These are phyloP conservation scores for Sugiyamaella mastotermitis DNA, from an alignment of 805 yeast genomes.

Conservation along the genomic window DNA sequence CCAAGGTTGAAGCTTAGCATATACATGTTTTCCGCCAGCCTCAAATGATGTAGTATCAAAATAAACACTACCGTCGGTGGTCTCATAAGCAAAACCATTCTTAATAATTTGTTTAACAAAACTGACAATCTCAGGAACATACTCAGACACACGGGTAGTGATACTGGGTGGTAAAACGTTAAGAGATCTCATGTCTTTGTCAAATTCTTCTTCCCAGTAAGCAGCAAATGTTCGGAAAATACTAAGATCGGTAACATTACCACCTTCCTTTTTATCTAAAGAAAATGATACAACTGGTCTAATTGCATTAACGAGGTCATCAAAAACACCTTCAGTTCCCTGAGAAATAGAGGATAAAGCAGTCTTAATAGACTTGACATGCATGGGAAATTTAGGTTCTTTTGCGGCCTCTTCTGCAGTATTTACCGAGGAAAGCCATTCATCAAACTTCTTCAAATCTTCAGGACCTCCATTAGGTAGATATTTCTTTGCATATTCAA, in stretches of 20 bases:
- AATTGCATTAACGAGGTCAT: slow-evolving; percentile 41
- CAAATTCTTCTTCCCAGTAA: slow-evolving; percentile 81
- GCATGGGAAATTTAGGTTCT: slow-evolving; percentile 86
- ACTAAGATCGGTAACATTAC: slow-evolving; percentile 74
- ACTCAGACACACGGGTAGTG: slow-evolving; percentile 92
- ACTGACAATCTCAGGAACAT: slow-evolving; percentile 82
- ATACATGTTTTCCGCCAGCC: slow-evolving; percentile 60
- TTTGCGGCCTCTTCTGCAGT: slow-evolving; percentile 42
- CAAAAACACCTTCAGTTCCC: slow-evolving; percentile 17
- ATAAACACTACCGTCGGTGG: slow-evolving; percentile 90
- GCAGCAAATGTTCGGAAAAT: slow-evolving; percentile 79
- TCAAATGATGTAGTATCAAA: slow-evolving; percentile 87
- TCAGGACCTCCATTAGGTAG: slow-evolving; percentile 10
- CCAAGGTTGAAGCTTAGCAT: slow-evolving; percentile 98
- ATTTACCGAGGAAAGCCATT: slow-evolving; percentile 32
- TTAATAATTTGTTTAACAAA: slow-evolving; percentile 69
- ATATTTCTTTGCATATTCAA: slow-evolving; percentile 43
- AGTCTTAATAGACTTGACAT: slow-evolving; percentile 51
- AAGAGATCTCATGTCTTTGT: slow-evolving; percentile 76
- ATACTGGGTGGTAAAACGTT: slow-evolving; percentile 81
- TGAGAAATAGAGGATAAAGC: slow-evolving; percentile 42
- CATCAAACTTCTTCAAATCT: slow-evolving; percentile 8
- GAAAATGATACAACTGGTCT: slow-evolving; percentile 71
- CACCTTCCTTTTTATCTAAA: slow-evolving; percentile 68
- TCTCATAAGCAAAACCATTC: slow-evolving; percentile 79